phyloP scores from a whole-genome alignment of 1,139 yeast genomes.

The Pichia sp. region DNA sequence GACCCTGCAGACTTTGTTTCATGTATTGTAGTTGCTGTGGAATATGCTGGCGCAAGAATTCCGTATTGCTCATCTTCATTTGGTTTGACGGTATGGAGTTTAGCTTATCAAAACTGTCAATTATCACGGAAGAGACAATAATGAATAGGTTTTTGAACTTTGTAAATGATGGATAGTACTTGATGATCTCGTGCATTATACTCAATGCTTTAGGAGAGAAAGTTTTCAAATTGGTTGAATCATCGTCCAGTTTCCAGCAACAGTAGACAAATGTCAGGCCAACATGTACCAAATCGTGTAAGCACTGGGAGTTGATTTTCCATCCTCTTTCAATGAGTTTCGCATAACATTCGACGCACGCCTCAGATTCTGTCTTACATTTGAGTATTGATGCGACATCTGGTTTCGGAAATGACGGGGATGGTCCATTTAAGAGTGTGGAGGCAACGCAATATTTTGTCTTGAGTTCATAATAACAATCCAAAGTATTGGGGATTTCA shows the following conservation, averaged over 20 bases:
- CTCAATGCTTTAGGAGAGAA: slow-evolving; percentile 11
- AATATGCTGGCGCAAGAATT: neutral
- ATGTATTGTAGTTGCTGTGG: slow-evolving; percentile 12
- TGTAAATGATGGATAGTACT: slow-evolving; percentile 12
- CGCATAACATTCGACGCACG: slow-evolving; percentile 13
- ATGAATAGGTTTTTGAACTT: slow-evolving; percentile 16
- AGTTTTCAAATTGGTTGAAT: slow-evolving; percentile 11
- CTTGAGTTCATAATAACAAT: slow-evolving; percentile 16
- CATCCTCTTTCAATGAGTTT: slow-evolving; percentile 13
- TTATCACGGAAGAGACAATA: slow-evolving; percentile 16
- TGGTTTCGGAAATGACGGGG: slow-evolving; percentile 18
- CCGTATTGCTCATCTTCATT: slow-evolving; percentile 1
- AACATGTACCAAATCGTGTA: slow-evolving; percentile 16
- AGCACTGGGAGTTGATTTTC: slow-evolving; percentile 14
- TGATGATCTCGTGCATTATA: slow-evolving; percentile 16
- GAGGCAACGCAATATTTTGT: slow-evolving; percentile 15
- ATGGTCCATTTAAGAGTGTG: slow-evolving; percentile 17
- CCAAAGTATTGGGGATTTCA: slow-evolving; percentile 14
- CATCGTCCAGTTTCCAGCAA: slow-evolving; percentile 18
- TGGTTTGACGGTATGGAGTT: neutral
- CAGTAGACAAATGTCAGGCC: slow-evolving; percentile 20
- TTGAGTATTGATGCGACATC: slow-evolving; percentile 12
- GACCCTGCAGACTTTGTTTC: slow-evolving; percentile 14
- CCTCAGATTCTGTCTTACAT: slow-evolving; percentile 15
- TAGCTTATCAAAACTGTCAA: slow-evolving; percentile 12